Evolutionary conservation across 805 yeast species (phyloP).

Genomic region (Komagataella mondaviorum): DNA sequence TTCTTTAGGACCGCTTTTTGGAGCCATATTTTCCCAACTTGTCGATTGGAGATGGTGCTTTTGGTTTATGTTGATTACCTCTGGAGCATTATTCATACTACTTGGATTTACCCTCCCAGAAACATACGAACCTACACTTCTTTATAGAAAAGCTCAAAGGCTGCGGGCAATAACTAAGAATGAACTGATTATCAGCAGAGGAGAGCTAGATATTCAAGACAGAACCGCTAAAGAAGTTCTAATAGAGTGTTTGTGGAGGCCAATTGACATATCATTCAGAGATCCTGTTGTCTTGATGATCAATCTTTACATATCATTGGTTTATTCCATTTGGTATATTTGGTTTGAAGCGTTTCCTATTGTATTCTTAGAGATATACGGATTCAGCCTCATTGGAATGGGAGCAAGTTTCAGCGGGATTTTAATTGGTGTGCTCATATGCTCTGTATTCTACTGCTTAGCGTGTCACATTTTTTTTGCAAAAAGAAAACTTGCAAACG

Average conservation of each 20-base stretch:
- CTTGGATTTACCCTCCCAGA: neutral
- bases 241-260: constrained; percentile 29
- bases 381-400: constrained; percentile 31
- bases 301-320: constrained; percentile 34
- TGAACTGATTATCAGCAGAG: neutral
- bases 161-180: neutral
- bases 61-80: constrained; percentile 30
- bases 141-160: neutral
- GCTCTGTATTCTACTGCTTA: neutral
- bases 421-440: neutral
- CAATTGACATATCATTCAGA: constrained; percentile 29
- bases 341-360: constrained; percentile 55
- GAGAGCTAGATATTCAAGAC: neutral
- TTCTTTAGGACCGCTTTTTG: constrained; percentile 40
- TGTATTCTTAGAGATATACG: constrained; percentile 28
- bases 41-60: constrained; percentile 39
- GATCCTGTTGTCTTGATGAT: constrained; percentile 49
- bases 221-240: constrained; percentile 8
- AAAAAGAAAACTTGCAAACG: constrained; percentile 12
- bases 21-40: constrained; percentile 33
- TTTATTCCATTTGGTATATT: constrained; percentile 38
- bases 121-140: neutral
- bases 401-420: constrained; percentile 33
- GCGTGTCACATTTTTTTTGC: constrained; percentile 7
- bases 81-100: constrained; percentile 21